These are phyloP conservation scores for Tolypocladium inflatum DNA, from an alignment of 2,329 filamentous ascomycete genomes.

Conservation along the genomic window DNA sequence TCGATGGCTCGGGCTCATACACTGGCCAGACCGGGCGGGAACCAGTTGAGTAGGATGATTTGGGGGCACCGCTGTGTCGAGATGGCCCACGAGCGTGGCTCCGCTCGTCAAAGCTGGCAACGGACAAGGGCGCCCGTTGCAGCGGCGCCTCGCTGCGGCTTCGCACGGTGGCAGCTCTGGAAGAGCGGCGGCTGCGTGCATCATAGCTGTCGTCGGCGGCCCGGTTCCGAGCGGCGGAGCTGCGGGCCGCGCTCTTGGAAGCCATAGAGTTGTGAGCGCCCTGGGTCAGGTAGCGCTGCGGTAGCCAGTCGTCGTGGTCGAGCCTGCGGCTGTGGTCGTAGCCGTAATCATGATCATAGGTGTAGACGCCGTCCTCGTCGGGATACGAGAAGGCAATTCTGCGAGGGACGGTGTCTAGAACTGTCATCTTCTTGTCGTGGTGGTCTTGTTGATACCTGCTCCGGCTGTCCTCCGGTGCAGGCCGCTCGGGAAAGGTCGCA, in stretches of 20 bases:
- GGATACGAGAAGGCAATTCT: not conserved
- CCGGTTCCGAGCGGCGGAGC: not conserved
- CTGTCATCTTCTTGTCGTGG: not conserved
- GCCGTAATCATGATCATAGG: not conserved
- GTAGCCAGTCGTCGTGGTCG: not conserved
- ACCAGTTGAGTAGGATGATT: not conserved
- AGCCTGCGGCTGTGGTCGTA: not conserved
- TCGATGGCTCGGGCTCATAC: not conserved
- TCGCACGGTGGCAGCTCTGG: not conserved
- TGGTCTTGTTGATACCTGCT: not conserved
- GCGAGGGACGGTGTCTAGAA: not conserved
- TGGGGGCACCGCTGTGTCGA: not conserved
- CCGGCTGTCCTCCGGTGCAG: not conserved
- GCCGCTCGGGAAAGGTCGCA: conserved; percentile 34
- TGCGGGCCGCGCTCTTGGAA: not conserved
- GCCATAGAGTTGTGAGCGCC: not conserved
- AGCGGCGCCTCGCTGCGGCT: not conserved
- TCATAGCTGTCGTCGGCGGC: not conserved
- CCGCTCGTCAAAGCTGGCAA: not conserved
- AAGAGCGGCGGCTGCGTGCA: not conserved
- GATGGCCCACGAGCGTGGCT: not conserved
- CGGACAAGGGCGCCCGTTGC: not conserved
- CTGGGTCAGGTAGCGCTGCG: not conserved
- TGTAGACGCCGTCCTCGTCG: not conserved
- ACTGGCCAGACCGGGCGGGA: no score